A percentile compares a stretch with the other conserved stretches of the same genome.
Evolutionary conservation across 345 rosid species (phyloP).

Genomic region (Adansonia digitata): DNA sequence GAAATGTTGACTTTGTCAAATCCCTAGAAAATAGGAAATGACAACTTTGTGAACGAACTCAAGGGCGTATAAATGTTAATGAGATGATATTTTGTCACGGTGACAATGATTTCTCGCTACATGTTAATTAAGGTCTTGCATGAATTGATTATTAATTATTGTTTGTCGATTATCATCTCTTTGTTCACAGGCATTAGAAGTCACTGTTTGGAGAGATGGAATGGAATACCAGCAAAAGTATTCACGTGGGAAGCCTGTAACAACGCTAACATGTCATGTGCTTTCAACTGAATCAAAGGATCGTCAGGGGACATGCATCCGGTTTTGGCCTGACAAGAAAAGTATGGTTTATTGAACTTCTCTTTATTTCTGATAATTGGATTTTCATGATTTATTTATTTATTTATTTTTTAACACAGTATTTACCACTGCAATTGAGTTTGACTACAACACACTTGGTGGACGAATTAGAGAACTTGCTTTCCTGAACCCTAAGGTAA

Average conservation of each 20-base stretch:
- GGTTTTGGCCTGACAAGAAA: conserved; percentile 97
- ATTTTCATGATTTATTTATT: conserved; percentile 18
- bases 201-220: conserved; percentile 91
- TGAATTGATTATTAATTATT: neutral
- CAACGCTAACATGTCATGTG: conserved; percentile 39
- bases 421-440: conserved; percentile 79
- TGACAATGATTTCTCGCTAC: neutral
- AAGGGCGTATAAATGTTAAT: neutral
- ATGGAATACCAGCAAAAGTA: conserved; percentile 71
- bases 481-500: conserved; percentile 88
- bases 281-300: conserved; percentile 59
- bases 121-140: neutral
- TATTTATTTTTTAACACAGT: conserved; percentile 40
- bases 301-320: conserved; percentile 64
- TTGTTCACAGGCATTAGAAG: conserved; percentile 60
- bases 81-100: neutral
- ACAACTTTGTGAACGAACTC: too few relatives aligned
- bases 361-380: neutral
- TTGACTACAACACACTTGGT: conserved; percentile 79
- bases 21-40: too few relatives aligned
- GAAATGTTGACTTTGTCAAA: too few relatives aligned
- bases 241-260: conserved; percentile 85
- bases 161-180: neutral
- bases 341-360: conserved; percentile 36
- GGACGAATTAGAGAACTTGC: conserved; percentile 96